Evolutionary conservation across 2,329 filamentous ascomycete species (phyloP).

Genomic region (Aspergillus sclerotialis): DNA sequence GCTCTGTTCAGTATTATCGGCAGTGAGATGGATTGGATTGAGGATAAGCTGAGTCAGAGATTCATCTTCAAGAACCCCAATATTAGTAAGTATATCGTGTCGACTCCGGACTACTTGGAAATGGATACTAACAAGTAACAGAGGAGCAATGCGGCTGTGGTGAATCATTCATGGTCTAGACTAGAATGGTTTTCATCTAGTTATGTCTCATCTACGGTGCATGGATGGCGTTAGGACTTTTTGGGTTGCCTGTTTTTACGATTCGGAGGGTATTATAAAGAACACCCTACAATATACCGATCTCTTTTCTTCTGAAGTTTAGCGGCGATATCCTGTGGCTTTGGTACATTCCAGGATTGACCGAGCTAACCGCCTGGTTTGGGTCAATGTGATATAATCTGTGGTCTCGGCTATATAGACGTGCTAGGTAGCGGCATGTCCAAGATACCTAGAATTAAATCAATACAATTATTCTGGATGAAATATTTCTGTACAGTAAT

Average conservation of each 20-base stretch:
- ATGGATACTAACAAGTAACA: conserved; percentile 35
- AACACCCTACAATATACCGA: too few relatives aligned
- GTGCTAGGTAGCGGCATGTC: too few relatives aligned
- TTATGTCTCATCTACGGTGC: conserved; percentile 17
- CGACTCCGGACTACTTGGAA: background rate
- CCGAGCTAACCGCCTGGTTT: too few relatives aligned
- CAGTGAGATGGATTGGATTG: conserved; percentile 98
- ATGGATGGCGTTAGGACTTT: conserved; percentile 35
- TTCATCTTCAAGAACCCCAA: conserved; percentile 98
- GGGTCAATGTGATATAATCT: too few relatives aligned
- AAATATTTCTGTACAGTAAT: too few relatives aligned
- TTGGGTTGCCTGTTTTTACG: conserved; percentile 4
- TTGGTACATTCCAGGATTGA: background rate
- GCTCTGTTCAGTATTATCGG: conserved; percentile 97
- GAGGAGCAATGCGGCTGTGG: conserved; percentile 95
- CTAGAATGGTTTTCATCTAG: conserved; percentile 5
- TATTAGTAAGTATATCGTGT: conserved; percentile 86
- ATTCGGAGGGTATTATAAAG: conserved; percentile 6
- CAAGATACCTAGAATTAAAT: too few relatives aligned
- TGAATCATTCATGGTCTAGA: conserved; percentile 82
- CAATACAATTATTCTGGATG: too few relatives aligned
- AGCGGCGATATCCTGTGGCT: background rate
- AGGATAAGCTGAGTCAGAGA: conserved; percentile 85
- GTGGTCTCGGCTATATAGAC: too few relatives aligned
- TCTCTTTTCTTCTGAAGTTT: conserved; percentile 3